A percentile compares a stretch with the other conserved stretches of the same genome.
phyloP scores from a whole-genome alignment of 305 asterid genomes.

The Nicotiana rustica region DNA sequence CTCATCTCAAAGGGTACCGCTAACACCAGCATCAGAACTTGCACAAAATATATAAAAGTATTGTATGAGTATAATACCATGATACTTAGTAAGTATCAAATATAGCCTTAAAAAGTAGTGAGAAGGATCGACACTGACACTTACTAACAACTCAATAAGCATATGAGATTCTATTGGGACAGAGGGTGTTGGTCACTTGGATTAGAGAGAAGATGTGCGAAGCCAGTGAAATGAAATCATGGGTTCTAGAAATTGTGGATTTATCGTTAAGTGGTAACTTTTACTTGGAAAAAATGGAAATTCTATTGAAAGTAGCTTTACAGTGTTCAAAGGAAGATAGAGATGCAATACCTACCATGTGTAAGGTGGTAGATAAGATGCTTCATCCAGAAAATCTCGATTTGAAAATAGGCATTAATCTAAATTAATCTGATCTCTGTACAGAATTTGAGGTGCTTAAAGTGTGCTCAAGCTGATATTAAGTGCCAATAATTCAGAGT shows the following conservation, averaged over 20 bases:
- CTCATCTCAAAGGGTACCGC: too few relatives aligned
- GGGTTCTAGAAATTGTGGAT: slow-evolving; percentile 40
- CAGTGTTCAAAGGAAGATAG: slow-evolving; percentile 50
- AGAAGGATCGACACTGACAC: too few relatives aligned
- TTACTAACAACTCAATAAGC: too few relatives aligned
- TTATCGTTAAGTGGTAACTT: slow-evolving; percentile 39
- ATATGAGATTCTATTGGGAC: slow-evolving; percentile 27
- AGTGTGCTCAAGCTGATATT: too few relatives aligned
- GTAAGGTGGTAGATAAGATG: slow-evolving; percentile 47
- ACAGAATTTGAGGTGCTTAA: background rate
- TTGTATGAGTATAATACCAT: too few relatives aligned
- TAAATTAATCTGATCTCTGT: background rate
- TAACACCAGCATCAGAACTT: too few relatives aligned
- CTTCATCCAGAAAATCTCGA: slow-evolving; percentile 31
- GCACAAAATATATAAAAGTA: too few relatives aligned
- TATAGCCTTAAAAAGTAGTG: too few relatives aligned
- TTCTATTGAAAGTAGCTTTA: slow-evolving; percentile 45
- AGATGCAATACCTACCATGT: slow-evolving; percentile 56
- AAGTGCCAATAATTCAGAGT: too few relatives aligned
- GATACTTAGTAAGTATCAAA: too few relatives aligned
- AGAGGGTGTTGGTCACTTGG: slow-evolving; percentile 42
- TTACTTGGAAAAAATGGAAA: slow-evolving; percentile 39
- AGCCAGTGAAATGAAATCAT: background rate
- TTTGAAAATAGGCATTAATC: background rate
- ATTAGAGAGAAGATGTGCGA: slow-evolving; percentile 40